Conservation (phyloP, 2,329 filamentous ascomycete species). For the Monosporascus sp. region DNA sequence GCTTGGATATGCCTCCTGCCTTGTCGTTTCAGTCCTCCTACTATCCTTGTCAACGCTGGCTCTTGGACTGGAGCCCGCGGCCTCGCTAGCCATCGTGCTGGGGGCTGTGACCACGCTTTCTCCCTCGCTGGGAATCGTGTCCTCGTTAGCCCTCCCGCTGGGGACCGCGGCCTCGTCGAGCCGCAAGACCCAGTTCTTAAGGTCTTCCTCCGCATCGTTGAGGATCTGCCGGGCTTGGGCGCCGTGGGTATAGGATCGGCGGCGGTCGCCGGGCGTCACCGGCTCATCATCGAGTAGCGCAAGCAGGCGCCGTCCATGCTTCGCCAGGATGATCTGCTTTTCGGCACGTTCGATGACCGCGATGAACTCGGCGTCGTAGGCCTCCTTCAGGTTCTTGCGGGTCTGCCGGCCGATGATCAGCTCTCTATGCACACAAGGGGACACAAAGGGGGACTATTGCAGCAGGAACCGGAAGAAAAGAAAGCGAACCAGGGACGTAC, state of each 20-base stretch:
- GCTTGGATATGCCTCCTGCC: too few relatives aligned
- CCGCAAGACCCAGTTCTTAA: constrained; percentile 65
- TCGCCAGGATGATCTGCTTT: constrained; percentile 92
- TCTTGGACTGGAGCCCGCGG: too few relatives aligned
- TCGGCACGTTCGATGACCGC: constrained; percentile 93
- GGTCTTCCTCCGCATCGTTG: constrained; percentile 86
- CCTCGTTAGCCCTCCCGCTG: not conserved
- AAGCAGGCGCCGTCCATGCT: constrained; percentile 80
- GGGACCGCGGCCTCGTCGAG: constrained; percentile 21
- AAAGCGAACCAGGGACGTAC: constrained; percentile 45
- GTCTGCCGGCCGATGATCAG: constrained; percentile 49
- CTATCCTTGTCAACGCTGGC: too few relatives aligned
- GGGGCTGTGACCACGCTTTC: too few relatives aligned
- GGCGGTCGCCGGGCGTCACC: constrained; percentile 77
- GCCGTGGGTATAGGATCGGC: constrained; percentile 60
- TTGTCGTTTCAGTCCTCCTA: too few relatives aligned
- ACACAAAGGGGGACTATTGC: not conserved
- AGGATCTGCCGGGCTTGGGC: constrained; percentile 75
- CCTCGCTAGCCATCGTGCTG: too few relatives aligned
- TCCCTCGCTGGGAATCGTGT: not conserved
- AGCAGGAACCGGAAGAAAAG: constrained; percentile 2
- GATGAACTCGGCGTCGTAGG: constrained; percentile 81
- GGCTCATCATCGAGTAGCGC: constrained; percentile 85
- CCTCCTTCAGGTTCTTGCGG: constrained; percentile 91
- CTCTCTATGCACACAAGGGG: not conserved